A percentile compares a stretch with the other conserved stretches of the same genome.
These are phyloP conservation scores for Fusarium avenaceum DNA, from an alignment of 2,329 filamentous ascomycete genomes.

Conservation along the genomic window DNA sequence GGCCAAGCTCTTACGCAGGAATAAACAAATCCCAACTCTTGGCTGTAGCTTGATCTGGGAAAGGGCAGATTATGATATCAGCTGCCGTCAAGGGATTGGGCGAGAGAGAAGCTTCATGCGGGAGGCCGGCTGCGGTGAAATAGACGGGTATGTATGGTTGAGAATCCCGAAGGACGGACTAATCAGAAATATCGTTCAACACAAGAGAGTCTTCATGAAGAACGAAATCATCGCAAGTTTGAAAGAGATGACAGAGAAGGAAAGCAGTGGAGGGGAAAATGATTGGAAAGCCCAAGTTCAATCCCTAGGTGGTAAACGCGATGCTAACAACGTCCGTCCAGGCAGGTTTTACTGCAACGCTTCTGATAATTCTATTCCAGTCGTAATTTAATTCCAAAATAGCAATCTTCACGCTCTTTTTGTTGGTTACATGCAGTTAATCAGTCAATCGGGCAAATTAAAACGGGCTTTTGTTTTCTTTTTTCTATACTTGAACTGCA, in stretches of 20 bases:
- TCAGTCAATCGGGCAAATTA: too few relatives aligned
- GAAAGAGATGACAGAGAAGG: not conserved
- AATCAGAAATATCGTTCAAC: not conserved
- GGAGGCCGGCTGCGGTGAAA: slow-evolving; percentile 30
- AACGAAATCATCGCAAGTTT: too few relatives aligned
- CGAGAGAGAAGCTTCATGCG: slow-evolving; percentile 16
- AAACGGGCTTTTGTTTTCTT: too few relatives aligned
- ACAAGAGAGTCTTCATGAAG: too few relatives aligned
- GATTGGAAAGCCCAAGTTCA: not conserved
- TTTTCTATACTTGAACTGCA: too few relatives aligned
- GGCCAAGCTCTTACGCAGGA: not conserved
- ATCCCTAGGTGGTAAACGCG: not conserved
- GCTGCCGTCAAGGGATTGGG: slow-evolving; percentile 7
- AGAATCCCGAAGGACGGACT: not conserved
- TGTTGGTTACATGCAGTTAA: too few relatives aligned
- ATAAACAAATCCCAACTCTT: not conserved
- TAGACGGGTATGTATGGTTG: not conserved
- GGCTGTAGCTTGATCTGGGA: not conserved
- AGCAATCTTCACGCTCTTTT: too few relatives aligned
- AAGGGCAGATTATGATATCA: not conserved
- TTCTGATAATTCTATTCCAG: too few relatives aligned
- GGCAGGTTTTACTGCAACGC: too few relatives aligned
- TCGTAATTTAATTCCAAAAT: too few relatives aligned
- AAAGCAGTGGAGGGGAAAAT: too few relatives aligned
- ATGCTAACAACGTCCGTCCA: not conserved